phyloP scores from a whole-genome alignment of 164 flowering plant genomes.

The grape (Vitis vinifera) region DNA sequence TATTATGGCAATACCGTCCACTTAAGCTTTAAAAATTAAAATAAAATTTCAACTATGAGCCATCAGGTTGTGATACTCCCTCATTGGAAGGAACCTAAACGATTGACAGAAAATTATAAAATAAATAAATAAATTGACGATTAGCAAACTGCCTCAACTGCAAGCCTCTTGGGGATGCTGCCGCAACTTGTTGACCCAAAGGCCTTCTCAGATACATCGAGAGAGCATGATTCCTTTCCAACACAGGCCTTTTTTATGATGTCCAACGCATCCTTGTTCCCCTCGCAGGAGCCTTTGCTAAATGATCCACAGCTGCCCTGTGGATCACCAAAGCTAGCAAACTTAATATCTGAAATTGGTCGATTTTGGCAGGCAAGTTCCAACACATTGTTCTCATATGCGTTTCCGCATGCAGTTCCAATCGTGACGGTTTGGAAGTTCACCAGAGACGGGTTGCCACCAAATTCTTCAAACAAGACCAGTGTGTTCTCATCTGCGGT shows the following conservation, averaged over 20 bases:
- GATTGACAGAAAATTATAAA: no score
- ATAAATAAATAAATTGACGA: neutral
- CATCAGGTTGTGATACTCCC: no score
- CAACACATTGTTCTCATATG: conserved; percentile 14
- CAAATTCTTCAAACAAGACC: conserved; percentile 19
- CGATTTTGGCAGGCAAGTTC: conserved; percentile 16
- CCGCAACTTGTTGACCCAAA: conserved; percentile 37
- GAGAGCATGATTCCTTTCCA: conserved; percentile 41
- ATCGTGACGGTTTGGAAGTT: conserved; percentile 12
- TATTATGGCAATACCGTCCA: no score
- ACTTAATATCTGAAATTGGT: conserved; percentile 12
- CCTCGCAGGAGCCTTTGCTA: conserved; percentile 20
- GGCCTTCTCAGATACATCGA: conserved; percentile 28
- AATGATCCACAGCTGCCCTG: conserved; percentile 22
- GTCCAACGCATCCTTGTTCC: neutral
- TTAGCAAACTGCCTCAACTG: conserved; percentile 50
- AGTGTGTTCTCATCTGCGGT: conserved; percentile 3
- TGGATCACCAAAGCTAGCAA: conserved; percentile 33
- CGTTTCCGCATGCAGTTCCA: conserved; percentile 7
- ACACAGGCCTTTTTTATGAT: conserved; percentile 35
- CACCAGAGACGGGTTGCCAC: conserved; percentile 12
- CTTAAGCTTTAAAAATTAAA: no score
- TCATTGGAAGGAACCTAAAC: no score
- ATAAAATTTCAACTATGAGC: no score
- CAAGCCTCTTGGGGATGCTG: conserved; percentile 25